These are phyloP conservation scores for Pseudogymnoascus sp. DNA, from an alignment of 2,329 filamentous ascomycete genomes.

Conservation along the genomic window DNA sequence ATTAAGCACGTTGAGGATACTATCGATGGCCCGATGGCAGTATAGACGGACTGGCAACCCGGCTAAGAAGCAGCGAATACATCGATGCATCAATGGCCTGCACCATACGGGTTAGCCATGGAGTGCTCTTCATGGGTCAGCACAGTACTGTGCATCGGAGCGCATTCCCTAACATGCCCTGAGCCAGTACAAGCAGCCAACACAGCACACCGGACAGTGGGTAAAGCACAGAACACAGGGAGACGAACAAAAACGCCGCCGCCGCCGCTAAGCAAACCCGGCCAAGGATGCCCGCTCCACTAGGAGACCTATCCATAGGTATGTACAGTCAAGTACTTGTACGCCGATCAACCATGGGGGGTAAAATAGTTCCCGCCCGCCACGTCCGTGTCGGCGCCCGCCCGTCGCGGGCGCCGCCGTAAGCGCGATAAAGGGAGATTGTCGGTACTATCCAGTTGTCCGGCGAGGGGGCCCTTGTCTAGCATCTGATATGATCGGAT, in stretches of 20 bases:
- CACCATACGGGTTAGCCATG: neutral
- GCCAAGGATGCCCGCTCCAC: neutral
- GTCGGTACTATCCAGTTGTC: neutral
- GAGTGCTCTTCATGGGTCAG: neutral
- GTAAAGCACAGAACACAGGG: neutral
- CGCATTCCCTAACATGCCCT: neutral
- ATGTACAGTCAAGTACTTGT: neutral
- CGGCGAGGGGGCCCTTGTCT: neutral
- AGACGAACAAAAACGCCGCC: neutral
- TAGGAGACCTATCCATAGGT: neutral
- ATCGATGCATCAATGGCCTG: neutral
- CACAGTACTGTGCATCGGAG: neutral
- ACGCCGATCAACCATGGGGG: neutral
- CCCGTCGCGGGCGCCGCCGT: neutral
- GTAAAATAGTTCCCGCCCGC: conserved; percentile 6
- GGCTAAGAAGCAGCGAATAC: neutral
- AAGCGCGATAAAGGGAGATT: neutral
- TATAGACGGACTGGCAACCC: neutral
- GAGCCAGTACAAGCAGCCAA: neutral
- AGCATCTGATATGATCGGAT: neutral
- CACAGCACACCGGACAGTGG: neutral
- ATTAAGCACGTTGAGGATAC: neutral
- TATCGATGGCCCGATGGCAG: neutral
- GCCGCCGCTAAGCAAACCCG: neutral
- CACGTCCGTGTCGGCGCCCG: neutral